phyloP scores from a whole-genome alignment of 2,329 filamentous ascomycete genomes.

The Proliferodiscus dingleyae region DNA sequence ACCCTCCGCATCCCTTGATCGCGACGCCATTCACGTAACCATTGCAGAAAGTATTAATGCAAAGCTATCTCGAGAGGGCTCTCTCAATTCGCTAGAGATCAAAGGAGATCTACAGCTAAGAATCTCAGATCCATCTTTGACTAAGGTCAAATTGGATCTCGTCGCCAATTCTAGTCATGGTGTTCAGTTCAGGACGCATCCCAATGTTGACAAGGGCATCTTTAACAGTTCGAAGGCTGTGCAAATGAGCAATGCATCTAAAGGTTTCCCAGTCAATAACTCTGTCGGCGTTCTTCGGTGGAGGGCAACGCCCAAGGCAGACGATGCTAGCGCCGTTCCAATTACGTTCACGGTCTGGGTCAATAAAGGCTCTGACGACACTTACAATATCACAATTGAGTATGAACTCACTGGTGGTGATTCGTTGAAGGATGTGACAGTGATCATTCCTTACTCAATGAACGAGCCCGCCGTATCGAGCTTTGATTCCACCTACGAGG shows the following conservation, averaged over 20 bases:
- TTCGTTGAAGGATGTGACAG: conserved; percentile 74
- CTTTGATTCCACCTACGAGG: conserved; percentile 91
- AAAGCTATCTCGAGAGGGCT: conserved; percentile 81
- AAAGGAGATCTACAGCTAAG: conserved; percentile 90
- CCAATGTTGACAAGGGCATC: conserved; percentile 85
- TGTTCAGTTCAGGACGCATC: conserved; percentile 90
- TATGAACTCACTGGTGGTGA: conserved; percentile 87
- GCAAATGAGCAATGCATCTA: conserved; percentile 81
- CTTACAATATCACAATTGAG: conserved; percentile 87
- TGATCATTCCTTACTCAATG: conserved; percentile 80
- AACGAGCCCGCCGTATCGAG: conserved; percentile 85
- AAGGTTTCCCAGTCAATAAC: conserved; percentile 93
- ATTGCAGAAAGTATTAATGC: conserved; percentile 88
- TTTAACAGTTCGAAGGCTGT: conserved; percentile 82
- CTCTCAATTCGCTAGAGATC: conserved; percentile 78
- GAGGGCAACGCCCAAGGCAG: conserved; percentile 77
- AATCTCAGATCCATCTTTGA: conserved; percentile 81
- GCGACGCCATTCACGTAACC: conserved; percentile 82
- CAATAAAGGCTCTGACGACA: conserved; percentile 75
- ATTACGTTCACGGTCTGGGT: conserved; percentile 98
- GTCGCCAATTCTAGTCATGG: conserved; percentile 72
- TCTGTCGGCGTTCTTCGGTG: conserved; percentile 89
- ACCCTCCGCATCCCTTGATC: conserved; percentile 65
- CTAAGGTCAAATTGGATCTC: conserved; percentile 84
- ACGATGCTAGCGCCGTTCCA: conserved; percentile 75